These are phyloP conservation scores for Erodium texanum DNA, from an alignment of 441 rosid genomes.

Conservation along the genomic window DNA sequence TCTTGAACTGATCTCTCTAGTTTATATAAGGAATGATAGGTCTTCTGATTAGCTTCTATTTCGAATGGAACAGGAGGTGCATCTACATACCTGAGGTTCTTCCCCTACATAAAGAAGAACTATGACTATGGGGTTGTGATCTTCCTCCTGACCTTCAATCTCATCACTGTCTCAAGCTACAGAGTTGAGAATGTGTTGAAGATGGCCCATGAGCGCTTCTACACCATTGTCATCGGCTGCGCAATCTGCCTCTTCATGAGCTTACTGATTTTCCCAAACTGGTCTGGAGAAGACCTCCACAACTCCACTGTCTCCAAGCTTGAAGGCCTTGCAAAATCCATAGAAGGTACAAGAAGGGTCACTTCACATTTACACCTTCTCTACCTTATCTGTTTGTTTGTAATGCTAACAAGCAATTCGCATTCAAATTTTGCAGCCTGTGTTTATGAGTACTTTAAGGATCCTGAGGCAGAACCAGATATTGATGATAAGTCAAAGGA, in stretches of 20 bases:
- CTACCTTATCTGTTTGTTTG: too few species aligned
- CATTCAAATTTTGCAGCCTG: constrained; percentile 39
- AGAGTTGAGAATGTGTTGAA: constrained; percentile 45
- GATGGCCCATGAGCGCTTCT: constrained; percentile 58
- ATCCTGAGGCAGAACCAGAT: constrained; percentile 20
- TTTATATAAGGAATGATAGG: neutral
- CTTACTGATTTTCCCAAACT: constrained; percentile 56
- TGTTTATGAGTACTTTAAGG: constrained; percentile 54
- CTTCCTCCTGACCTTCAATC: constrained; percentile 70
- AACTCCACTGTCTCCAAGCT: constrained; percentile 58
- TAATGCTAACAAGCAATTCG: too few species aligned
- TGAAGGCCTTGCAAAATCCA: constrained; percentile 62
- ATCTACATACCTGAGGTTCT: constrained; percentile 65
- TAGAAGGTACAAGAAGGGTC: constrained; percentile 40
- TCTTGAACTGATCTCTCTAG: neutral
- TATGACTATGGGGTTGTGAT: constrained; percentile 80
- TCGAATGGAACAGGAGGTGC: constrained; percentile 38
- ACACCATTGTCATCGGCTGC: constrained; percentile 64
- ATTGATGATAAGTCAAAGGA: constrained; percentile 22
- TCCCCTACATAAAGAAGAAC: constrained; percentile 71
- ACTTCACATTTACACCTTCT: neutral
- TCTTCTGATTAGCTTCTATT: too few species aligned
- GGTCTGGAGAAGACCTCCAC: constrained; percentile 90
- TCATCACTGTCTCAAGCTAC: constrained; percentile 75
- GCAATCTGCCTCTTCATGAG: constrained; percentile 65